Evolutionary conservation across 495 filamentous ascomycete species (phyloP), one percentile per base, ranked within the genome.

Genomic region (Penicillium steckii): DNA sequence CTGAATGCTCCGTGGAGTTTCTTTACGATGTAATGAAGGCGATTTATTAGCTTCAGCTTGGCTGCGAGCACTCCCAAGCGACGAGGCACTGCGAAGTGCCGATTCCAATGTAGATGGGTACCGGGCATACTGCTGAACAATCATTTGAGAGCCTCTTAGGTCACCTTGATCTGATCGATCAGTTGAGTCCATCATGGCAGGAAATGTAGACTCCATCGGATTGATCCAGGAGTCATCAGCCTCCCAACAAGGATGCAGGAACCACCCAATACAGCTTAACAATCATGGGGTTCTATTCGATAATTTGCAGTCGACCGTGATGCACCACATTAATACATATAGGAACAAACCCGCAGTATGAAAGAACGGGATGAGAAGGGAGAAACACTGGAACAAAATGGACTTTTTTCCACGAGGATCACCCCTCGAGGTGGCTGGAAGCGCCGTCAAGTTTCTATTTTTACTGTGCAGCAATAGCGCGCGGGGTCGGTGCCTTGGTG

Each of bases 81-180:
- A 74, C n/a, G 74, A 76, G 32, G 67, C 71, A 57, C 70, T 76
- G 41, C 66, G 72, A 22, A 75, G 48, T 2, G 71, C 62, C 3
- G 69, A 62, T 32, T 77, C 74, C 52, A 75, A 47, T 0, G 65
- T 56, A 8, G 71, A 32, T 37, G 74, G 72, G 62, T 73, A 77
- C 50, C 70, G 61, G 4, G 74, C 71, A 67, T 71, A 75, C 45
- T 75, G 72, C 54, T 77, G 74, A 46, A 74, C 58, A 21, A 75
- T 69, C 49, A 75, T 68, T 22, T 64, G 66, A 26, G 68, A 52
- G 15, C 50, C 55, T 30, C 59, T 52, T 32, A 74, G 50, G 21
- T 71, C 70, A n/a, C 46, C 53, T 21, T 66, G 56, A 8, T 62
- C 66, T 19, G 64, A 46, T 19, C 67, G 71, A 46, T 68, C 57